Base-by-base conservation (phyloP, 345 rosid genomes). In the Abelmoschus esculentus region DNA sequence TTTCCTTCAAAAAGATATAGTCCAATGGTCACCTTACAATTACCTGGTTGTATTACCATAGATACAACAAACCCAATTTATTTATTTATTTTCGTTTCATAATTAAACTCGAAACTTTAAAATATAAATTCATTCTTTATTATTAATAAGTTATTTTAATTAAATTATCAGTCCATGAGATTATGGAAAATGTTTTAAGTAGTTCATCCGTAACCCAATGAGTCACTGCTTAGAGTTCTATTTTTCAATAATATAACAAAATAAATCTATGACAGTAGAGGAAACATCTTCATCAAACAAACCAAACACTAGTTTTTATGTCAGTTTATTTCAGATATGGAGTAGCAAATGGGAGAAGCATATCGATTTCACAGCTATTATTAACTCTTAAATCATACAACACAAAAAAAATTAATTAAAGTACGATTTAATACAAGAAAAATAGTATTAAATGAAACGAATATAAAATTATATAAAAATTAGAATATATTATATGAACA, bases 271-370 rank as follows among this genome's bases (percentile, higher is more conserved):
- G 56, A 17, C 7, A 36, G 10, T 38, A 62, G 50, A 18, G 29
- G 50, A 40, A 62, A 62, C 67, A 40, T 62, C 67, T 62, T 38
- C 50, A 28, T 62, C 67, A 38, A 38, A 10, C 67, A n/a, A 38
- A 62, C 67, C 67, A 40, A 62, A 62, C 50, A 31, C 17, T 0
- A 7, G 3, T 32, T 8, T 17, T 62, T 2, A 10, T 6, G 18
- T 47, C 31, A n/a, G 5, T 38, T 38, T 62, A 38, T 38, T 62
- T 9, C 26, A 22, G 26, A 22, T 22, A 22, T 22, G 0, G 26
- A 22, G 26, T 22, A 22, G 26, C 26, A 22, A 22, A 22, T 0
- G 26, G 26, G 26, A 22, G 26, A 22, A 22, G 26, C 26, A 22
- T 22, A 22, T 22, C 1, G 26, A 22, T 22, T 22, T 22, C 26